Evolutionary conservation across 2,329 filamentous ascomycete species (phyloP).

Genomic region (Hypoxylon sp.): DNA sequence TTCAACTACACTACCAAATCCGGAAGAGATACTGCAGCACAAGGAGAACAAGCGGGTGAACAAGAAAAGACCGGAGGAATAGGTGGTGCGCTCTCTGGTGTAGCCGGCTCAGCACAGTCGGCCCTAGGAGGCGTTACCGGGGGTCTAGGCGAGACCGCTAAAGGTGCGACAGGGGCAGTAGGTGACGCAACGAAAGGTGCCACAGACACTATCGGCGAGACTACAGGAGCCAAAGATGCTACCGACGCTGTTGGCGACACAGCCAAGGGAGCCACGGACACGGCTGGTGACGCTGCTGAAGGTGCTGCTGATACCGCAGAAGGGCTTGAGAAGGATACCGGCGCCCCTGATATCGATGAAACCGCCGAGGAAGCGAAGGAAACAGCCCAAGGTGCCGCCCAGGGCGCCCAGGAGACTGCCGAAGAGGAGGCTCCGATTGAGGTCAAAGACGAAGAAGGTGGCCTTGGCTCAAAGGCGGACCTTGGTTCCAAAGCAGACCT

Average conservation of each 20-base stretch:
- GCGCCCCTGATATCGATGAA: constrained; percentile 34
- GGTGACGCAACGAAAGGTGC: constrained; percentile 41
- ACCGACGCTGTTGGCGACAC: constrained; percentile 21
- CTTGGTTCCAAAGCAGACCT: constrained; percentile 38
- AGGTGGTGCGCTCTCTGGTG: constrained; percentile 44
- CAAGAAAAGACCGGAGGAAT: constrained; percentile 14
- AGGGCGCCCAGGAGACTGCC: constrained; percentile 55
- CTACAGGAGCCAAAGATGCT: constrained; percentile 40
- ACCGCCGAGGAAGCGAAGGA: constrained; percentile 38
- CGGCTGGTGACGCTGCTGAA: constrained; percentile 12
- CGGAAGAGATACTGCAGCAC: constrained; percentile 30
- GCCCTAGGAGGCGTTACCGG: constrained; percentile 42
- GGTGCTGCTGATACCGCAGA: constrained; percentile 27
- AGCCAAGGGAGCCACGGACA: constrained; percentile 29
- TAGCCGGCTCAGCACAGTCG: constrained; percentile 43
- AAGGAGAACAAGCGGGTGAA: constrained; percentile 17
- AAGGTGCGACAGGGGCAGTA: constrained; percentile 37
- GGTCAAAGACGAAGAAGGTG: constrained; percentile 30
- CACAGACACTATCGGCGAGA: constrained; percentile 36
- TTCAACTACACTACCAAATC: constrained; percentile 51
- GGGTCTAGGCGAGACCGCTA: constrained; percentile 42
- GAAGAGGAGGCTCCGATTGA: constrained; percentile 45
- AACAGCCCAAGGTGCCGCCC: constrained; percentile 46
- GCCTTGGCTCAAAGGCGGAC: constrained; percentile 27
- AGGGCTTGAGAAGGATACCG: constrained; percentile 1